Evolutionary conservation across 1,284 basidiomycete species (phyloP).

Genomic region (Trichosporon sp.): DNA sequence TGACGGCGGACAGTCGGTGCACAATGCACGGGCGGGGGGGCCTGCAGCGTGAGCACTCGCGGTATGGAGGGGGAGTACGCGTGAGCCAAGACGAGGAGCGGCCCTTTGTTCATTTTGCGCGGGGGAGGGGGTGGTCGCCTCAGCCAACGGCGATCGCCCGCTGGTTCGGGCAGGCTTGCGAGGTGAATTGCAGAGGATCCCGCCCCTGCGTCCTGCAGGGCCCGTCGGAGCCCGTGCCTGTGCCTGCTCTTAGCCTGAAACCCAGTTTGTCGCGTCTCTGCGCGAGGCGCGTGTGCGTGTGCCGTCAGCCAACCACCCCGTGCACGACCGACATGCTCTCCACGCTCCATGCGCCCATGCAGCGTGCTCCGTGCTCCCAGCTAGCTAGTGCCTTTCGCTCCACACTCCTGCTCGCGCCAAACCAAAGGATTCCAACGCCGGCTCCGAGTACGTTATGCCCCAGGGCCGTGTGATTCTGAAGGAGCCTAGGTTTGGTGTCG

Average conservation of each 20-base stretch:
- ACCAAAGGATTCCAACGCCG: background rate
- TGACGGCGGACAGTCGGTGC: background rate
- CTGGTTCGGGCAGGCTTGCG: background rate
- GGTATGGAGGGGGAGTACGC: background rate
- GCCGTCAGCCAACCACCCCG: background rate
- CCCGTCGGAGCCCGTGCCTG: background rate
- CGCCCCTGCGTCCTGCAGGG: background rate
- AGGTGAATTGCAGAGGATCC: slow-evolving; percentile 5
- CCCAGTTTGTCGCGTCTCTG: background rate
- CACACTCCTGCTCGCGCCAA: no score
- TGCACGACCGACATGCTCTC: no score
- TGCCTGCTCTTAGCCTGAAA: slow-evolving; percentile 1
- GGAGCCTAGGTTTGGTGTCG: background rate
- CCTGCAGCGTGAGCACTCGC: background rate
- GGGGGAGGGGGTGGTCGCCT: no score
- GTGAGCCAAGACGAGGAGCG: background rate
- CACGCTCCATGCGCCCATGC: no score
- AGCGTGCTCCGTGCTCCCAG: no score
- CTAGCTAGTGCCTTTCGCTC: no score
- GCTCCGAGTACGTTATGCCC: background rate
- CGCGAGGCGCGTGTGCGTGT: background rate
- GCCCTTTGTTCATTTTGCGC: background rate
- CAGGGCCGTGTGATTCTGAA: background rate
- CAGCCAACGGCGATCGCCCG: background rate
- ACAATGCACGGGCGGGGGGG: background rate